Evolutionary conservation across 495 filamentous ascomycete species (phyloP).

Genomic region (Oleoguttula mirabilis): DNA sequence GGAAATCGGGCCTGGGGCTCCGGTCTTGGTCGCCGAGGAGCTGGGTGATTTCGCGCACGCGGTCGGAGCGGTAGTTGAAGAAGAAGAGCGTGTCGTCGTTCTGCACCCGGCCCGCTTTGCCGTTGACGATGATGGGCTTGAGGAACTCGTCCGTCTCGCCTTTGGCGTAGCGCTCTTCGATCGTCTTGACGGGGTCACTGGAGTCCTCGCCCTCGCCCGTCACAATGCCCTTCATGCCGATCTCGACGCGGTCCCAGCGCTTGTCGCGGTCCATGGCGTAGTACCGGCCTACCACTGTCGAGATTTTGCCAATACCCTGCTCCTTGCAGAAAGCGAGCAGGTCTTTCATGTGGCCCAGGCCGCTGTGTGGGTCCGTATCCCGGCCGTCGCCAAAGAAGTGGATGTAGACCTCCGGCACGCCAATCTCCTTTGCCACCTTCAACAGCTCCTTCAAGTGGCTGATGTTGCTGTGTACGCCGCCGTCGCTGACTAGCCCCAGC

Average conservation of each 20-base stretch:
- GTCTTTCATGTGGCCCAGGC: constrained; percentile 72
- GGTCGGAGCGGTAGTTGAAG: constrained; percentile 99
- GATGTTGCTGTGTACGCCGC: constrained; percentile 95
- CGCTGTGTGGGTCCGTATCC: constrained; percentile 93
- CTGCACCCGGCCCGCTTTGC: constrained; percentile 70
- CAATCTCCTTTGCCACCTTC: constrained; percentile 74
- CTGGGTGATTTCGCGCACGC: constrained; percentile 93
- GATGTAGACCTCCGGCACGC: constrained; percentile 83
- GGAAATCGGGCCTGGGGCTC: constrained; percentile 79
- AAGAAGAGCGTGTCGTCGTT: constrained; percentile 93
- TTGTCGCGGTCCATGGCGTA: constrained; percentile 99
- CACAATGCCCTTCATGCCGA: constrained; percentile 78
- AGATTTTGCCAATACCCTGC: constrained; percentile 73
- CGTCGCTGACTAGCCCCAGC: constrained; percentile 79
- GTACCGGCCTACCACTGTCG: constrained; percentile 92
- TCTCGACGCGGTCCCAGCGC: constrained; percentile 89
- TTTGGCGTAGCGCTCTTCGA: constrained; percentile 76
- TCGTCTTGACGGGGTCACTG: constrained; percentile 71
- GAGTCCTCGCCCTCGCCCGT: constrained; percentile 75
- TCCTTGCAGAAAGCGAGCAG: constrained; percentile 67
- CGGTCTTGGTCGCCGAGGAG: constrained; percentile 83
- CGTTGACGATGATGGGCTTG: constrained; percentile 90
- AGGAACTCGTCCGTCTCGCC: constrained; percentile 94
- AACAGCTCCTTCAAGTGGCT: constrained; percentile 80
- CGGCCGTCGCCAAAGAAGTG: constrained; percentile 98